These are phyloP conservation scores for Eimeria necatrix DNA, from an alignment of 169 alveolate species.

Conservation along the genomic window DNA sequence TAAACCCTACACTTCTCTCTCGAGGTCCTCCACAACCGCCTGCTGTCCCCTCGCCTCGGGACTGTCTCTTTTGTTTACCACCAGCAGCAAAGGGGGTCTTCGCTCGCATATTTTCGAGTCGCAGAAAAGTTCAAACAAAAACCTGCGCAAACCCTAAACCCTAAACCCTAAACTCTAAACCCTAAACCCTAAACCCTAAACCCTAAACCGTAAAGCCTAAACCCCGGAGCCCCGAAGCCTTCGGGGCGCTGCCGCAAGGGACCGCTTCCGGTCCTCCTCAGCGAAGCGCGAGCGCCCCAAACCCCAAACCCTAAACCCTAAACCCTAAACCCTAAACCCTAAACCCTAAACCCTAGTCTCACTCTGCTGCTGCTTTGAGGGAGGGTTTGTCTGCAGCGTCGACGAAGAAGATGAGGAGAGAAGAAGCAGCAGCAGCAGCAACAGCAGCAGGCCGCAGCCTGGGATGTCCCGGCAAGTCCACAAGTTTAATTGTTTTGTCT, in stretches of 20 bases:
- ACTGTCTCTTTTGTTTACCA: constrained; percentile 52
- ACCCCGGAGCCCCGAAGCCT: no score
- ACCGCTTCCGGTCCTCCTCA: no score
- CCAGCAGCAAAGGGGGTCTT: constrained; percentile 62
- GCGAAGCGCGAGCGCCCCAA: no score
- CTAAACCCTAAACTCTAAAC: constrained; percentile 27
- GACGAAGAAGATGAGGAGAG: constrained; percentile 50
- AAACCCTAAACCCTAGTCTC: background rate
- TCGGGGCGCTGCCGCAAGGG: no score
- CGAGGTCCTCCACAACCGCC: constrained; percentile 71
- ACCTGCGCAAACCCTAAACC: constrained; percentile 39
- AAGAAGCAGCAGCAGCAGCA: background rate
- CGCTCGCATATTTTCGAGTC: background rate
- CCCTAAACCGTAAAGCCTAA: no score
- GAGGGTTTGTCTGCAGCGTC: constrained; percentile 72
- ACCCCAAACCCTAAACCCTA: constrained; percentile 44
- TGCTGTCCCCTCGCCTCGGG: constrained; percentile 67
- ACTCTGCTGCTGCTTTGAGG: constrained; percentile 72
- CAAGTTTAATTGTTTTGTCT: background rate
- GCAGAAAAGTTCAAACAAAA: constrained; percentile 50
- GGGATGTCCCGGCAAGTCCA: background rate
- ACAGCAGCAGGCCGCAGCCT: background rate
- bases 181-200: constrained; percentile 43
- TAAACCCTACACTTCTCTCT: constrained; percentile 66
- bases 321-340: constrained; percentile 29